phyloP scores from a whole-genome alignment of 1,284 basidiomycete genomes.

The Moniliophthora roreri region DNA sequence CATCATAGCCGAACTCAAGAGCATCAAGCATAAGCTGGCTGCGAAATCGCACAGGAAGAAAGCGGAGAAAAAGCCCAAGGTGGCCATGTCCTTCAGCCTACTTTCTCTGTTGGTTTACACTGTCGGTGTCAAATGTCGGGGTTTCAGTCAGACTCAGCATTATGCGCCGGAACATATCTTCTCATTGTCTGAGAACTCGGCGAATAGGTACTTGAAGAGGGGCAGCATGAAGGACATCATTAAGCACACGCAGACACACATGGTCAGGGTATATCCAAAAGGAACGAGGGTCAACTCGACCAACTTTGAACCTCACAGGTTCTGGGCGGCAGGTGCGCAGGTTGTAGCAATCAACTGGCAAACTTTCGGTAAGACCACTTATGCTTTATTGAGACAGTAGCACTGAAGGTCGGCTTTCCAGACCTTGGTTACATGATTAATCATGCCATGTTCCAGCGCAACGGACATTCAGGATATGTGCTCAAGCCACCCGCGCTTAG shows the following conservation, averaged over 20 bases:
- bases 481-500: conserved; percentile 86
- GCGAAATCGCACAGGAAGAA: conserved; percentile 5
- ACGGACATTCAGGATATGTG: conserved; percentile 86
- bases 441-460: conserved; percentile 91
- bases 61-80: conserved; percentile 32
- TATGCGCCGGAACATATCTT: conserved; percentile 93
- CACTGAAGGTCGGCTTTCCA: conserved; percentile 27
- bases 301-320: conserved; percentile 89
- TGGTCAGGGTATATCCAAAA: conserved; percentile 91
- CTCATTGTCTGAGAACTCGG: conserved; percentile 88
- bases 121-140: conserved; percentile 92
- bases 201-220: conserved; percentile 60
- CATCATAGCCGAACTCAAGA: conserved; percentile 21
- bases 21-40: conserved; percentile 20
- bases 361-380: conserved; percentile 69
- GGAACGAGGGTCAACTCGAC: conserved; percentile 80
- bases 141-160: conserved; percentile 86
- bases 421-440: conserved; percentile 91
- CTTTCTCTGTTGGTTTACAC: conserved; percentile 89
- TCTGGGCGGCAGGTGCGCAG: conserved; percentile 91
- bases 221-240: conserved; percentile 70
- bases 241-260: conserved; percentile 85
- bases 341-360: conserved; percentile 99
- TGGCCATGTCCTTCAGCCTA: conserved; percentile 75
- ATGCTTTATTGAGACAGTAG: neutral